phyloP scores from a whole-genome alignment of 352 stramenopile species.

The Globisporangium paddicum region DNA sequence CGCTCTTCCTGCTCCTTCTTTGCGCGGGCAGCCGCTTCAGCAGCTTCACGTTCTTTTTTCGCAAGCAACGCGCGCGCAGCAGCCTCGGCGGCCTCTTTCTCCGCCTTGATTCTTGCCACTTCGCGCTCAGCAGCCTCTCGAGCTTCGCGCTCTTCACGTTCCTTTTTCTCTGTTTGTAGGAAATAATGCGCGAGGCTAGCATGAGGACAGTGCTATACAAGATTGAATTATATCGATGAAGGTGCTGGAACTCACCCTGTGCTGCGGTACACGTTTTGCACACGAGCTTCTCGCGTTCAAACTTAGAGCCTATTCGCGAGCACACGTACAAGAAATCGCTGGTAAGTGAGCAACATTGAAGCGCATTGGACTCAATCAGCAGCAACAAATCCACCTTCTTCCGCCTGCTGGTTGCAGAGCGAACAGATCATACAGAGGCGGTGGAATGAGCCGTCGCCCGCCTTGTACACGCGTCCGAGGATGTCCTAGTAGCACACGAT shows the following conservation, averaged over 20 bases:
- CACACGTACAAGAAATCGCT: neutral
- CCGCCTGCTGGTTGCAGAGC: conserved; percentile 56
- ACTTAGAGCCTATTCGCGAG: conserved; percentile 18
- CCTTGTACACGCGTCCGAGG: conserved; percentile 67
- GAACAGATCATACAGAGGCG: conserved; percentile 80
- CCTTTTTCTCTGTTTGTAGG: conserved; percentile 15
- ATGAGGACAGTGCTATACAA: neutral
- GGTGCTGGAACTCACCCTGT: conserved; percentile 25
- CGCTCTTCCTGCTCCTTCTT: conserved; percentile 45
- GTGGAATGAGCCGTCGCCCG: conserved; percentile 58
- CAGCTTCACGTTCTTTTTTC: conserved; percentile 43
- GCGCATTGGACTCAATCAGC: neutral
- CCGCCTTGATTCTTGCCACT: conserved; percentile 36
- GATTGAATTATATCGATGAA: neutral
- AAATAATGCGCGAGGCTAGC: too few relatives aligned
- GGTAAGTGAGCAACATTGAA: neutral
- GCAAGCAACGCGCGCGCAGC: conserved; percentile 30
- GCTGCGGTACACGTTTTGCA: conserved; percentile 48
- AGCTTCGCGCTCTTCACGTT: conserved; percentile 48
- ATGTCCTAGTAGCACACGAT: conserved; percentile 42
- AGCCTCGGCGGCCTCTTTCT: conserved; percentile 47
- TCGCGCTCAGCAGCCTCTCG: conserved; percentile 45
- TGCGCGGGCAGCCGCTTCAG: conserved; percentile 34
- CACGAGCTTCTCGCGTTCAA: conserved; percentile 52
- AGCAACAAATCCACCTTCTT: conserved; percentile 42